phyloP scores from a whole-genome alignment of 495 filamentous ascomycete species.

The Pyrenopolyporus hunteri region DNA sequence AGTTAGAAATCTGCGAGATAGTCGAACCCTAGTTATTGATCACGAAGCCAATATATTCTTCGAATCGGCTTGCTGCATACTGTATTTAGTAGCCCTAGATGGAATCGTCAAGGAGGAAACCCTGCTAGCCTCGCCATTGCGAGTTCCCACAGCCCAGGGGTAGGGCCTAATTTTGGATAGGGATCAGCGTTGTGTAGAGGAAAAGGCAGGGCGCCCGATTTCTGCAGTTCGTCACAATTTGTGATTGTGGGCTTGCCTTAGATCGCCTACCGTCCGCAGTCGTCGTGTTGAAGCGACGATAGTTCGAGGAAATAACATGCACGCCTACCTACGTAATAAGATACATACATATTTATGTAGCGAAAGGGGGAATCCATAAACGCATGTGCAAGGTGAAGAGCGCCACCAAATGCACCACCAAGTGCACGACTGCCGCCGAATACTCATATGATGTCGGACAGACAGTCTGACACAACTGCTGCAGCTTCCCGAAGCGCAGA shows the following conservation, averaged over 20 bases:
- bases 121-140: constrained; percentile 13
- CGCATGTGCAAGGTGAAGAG: not conserved
- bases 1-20: constrained; percentile 19
- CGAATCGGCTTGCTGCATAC: constrained; percentile 8
- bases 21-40: constrained; percentile 4
- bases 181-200: constrained; percentile 12
- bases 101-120: constrained; percentile 23
- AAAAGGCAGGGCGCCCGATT: constrained; percentile 13
- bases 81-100: constrained; percentile 10
- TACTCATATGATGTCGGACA: constrained; percentile 15
- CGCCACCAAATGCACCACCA: constrained; percentile 8
- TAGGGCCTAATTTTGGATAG: constrained; percentile 18
- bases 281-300: too few species aligned
- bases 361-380: constrained; percentile 12
- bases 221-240: constrained; percentile 31
- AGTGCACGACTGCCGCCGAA: too few species aligned
- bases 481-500: constrained; percentile 22
- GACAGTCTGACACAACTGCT: constrained; percentile 26
- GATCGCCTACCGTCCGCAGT: too few species aligned
- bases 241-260: too few species aligned
- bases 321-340: not conserved
- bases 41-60: constrained; percentile 26
- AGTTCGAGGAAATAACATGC: too few species aligned
- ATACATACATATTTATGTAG: not conserved
- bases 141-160: constrained; percentile 1